Evolutionary conservation across 139 green algal genomes (phyloP).

Genomic region (Coelastrella sp.): DNA sequence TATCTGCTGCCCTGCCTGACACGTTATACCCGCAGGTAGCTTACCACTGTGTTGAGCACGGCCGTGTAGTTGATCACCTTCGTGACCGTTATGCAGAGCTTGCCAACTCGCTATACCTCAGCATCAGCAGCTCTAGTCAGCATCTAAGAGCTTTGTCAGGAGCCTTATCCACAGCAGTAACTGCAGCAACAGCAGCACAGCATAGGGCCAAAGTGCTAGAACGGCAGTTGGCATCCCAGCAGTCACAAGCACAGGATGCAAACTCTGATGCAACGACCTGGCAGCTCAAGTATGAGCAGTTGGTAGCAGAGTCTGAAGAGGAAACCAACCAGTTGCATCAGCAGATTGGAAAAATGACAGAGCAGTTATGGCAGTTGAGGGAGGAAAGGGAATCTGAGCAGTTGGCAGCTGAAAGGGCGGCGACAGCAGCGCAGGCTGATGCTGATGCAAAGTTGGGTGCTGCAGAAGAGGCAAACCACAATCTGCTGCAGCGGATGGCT

Average conservation of each 20-base stretch:
- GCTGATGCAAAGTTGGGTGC: not conserved
- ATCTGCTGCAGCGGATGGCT: constrained; percentile 19
- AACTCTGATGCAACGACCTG: not conserved
- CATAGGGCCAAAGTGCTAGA: not conserved
- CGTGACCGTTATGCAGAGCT: constrained; percentile 37
- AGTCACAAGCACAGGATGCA: not conserved
- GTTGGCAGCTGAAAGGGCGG: not conserved
- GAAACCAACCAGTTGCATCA: constrained; percentile 6
- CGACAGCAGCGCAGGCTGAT: not conserved
- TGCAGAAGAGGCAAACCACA: not conserved
- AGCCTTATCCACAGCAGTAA: not conserved
- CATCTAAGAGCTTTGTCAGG: not conserved
- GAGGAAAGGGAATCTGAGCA: not conserved
- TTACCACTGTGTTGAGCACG: constrained; percentile 21
- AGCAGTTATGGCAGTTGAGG: constrained; percentile 23
- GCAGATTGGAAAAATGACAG: not conserved
- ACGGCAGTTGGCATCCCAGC: not conserved
- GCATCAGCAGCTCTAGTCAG: not conserved
- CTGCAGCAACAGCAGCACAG: not conserved
- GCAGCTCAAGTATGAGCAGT: constrained; percentile 9
- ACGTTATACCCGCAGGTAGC: constrained; percentile 11
- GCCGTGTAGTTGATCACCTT: not conserved
- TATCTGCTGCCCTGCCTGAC: not conserved
- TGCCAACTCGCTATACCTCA: constrained; percentile 10
- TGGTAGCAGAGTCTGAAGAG: not conserved